Evolutionary conservation across 768 basidiomycete species (phyloP).

Genomic region (Collybia nuda): DNA sequence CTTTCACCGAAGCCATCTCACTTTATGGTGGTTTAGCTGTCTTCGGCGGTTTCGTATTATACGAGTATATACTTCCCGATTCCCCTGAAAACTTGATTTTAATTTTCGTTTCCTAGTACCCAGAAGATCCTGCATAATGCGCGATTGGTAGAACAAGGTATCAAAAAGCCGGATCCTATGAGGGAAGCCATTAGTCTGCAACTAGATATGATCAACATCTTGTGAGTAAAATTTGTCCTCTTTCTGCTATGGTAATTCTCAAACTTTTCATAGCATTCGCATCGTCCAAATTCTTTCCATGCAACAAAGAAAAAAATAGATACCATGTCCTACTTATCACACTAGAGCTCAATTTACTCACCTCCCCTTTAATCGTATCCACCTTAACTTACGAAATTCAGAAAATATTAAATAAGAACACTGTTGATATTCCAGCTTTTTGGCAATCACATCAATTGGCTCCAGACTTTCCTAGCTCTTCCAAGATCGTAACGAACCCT

Average conservation of each 20-base stretch:
- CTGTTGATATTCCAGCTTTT: not conserved
- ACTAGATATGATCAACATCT: constrained; percentile 89
- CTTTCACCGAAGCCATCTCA: constrained; percentile 73
- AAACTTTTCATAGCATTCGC: constrained; percentile 54
- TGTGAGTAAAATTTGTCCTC: constrained; percentile 42
- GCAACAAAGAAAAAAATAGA: constrained; percentile 49
- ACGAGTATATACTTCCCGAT: constrained; percentile 54
- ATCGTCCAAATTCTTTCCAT: constrained; percentile 78
- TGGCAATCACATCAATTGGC: constrained; percentile 7
- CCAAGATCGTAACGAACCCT: constrained; percentile 76
- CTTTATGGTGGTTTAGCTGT: constrained; percentile 89
- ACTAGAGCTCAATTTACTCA: not conserved
- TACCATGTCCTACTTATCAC: not conserved
- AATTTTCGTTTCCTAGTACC: constrained; percentile 46
- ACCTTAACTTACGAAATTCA: constrained; percentile 1
- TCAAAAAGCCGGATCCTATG: constrained; percentile 69
- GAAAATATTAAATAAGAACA: not conserved
- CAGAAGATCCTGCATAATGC: constrained; percentile 84
- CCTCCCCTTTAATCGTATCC: not conserved
- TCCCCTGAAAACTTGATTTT: not conserved
- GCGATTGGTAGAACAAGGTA: constrained; percentile 67
- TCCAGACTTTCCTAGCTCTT: constrained; percentile 55
- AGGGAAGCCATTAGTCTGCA: constrained; percentile 78
- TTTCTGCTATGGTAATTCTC: not conserved
- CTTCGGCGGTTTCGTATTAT: constrained; percentile 84